Evolutionary conservation across 306 rosid genomes (phyloP).

Genomic region (Fragaria iinumae): DNA sequence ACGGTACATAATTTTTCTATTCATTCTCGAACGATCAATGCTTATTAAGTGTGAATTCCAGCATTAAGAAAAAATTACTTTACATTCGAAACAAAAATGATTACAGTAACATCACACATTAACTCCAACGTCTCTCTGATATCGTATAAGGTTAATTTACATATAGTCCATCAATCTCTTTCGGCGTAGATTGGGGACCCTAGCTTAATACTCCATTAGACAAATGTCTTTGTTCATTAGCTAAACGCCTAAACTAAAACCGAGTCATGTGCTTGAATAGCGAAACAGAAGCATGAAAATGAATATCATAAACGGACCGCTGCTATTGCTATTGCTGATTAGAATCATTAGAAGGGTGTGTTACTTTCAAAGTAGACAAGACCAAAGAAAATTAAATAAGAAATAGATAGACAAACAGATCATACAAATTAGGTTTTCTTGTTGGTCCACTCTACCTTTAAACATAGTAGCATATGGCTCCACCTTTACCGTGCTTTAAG

Average conservation of each 20-base stretch:
- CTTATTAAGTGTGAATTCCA: too few relatives aligned
- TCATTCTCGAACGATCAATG: too few relatives aligned
- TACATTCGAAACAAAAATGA: too few relatives aligned
- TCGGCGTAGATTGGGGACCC: conserved; percentile 8
- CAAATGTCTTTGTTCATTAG: neutral
- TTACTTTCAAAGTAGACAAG: neutral
- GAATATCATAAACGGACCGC: neutral
- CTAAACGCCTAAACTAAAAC: neutral
- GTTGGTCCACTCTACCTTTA: neutral
- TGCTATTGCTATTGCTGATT: neutral
- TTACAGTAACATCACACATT: too few relatives aligned
- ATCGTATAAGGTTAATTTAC: neutral
- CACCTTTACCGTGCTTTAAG: neutral
- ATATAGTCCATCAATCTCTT: neutral
- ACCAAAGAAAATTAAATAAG: neutral
- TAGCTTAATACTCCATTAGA: neutral
- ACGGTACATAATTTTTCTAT: too few relatives aligned
- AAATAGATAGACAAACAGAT: neutral
- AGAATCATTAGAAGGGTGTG: neutral
- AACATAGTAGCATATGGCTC: neutral
- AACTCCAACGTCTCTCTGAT: too few relatives aligned
- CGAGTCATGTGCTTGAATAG: conserved; percentile 3
- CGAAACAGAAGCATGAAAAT: neutral
- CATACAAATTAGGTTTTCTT: neutral
- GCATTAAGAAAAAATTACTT: too few relatives aligned